A percentile compares a stretch with the other conserved stretches of the same genome.
phyloP scores from a whole-genome alignment of 2,329 filamentous ascomycete genomes.

The Fusarium pininemorale region DNA sequence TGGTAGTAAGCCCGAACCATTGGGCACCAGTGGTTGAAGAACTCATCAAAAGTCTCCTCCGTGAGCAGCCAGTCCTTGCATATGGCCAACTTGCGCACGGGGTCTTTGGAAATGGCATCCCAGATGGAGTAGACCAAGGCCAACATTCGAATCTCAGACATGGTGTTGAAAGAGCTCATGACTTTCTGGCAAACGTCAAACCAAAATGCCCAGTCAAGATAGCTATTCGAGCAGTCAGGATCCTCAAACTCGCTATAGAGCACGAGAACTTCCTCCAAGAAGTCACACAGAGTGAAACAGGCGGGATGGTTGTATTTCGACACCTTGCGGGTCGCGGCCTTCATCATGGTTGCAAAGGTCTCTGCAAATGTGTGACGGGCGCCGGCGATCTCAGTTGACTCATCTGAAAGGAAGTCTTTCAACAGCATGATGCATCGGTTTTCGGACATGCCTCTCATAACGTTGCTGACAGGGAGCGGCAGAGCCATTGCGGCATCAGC shows the following conservation, averaged over 20 bases:
- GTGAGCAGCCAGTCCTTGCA: slow-evolving; percentile 81
- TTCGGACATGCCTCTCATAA: slow-evolving; percentile 84
- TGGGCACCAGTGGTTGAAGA: slow-evolving; percentile 94
- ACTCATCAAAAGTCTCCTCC: slow-evolving; percentile 77
- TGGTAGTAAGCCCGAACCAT: slow-evolving; percentile 96
- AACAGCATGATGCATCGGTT: slow-evolving; percentile 85
- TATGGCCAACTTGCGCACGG: slow-evolving; percentile 72
- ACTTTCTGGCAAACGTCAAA: slow-evolving; percentile 81
- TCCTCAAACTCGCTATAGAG: slow-evolving; percentile 64
- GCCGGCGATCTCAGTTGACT: slow-evolving; percentile 48
- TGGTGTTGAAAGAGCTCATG: slow-evolving; percentile 84
- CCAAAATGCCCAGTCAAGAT: slow-evolving; percentile 87
- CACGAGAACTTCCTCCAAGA: slow-evolving; percentile 81
- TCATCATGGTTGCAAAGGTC: slow-evolving; percentile 77
- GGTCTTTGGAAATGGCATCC: slow-evolving; percentile 74
- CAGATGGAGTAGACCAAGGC: slow-evolving; percentile 84
- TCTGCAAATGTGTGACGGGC: slow-evolving; percentile 77
- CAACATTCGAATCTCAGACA: slow-evolving; percentile 87
- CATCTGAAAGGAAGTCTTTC: slow-evolving; percentile 75
- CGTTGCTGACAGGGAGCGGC: slow-evolving; percentile 72
- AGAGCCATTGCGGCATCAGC: slow-evolving; percentile 74
- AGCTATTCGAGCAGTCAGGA: slow-evolving; percentile 49
- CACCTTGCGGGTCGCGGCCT: slow-evolving; percentile 76
- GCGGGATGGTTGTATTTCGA: slow-evolving; percentile 84
- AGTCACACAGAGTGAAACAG: slow-evolving; percentile 91